Conservation (phyloP, 768 basidiomycete species). For the Kwoniella sp. region DNA sequence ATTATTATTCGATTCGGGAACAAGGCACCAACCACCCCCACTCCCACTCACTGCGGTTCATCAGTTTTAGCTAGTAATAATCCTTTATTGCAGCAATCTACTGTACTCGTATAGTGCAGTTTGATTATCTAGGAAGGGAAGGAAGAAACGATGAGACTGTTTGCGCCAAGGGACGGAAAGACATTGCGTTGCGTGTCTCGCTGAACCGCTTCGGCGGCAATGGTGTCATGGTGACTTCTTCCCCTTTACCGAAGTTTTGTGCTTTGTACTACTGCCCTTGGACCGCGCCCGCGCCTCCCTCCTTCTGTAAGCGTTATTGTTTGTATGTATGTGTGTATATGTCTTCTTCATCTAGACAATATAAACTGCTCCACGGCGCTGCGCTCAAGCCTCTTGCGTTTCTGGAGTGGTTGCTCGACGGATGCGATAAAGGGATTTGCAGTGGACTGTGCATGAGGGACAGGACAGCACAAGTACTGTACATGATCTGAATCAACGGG, state of each 20-base stretch:
- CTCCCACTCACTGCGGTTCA: background rate
- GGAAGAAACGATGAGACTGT: background rate
- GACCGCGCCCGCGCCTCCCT: no score
- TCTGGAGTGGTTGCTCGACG: background rate
- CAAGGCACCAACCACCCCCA: no score
- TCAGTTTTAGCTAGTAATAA: background rate
- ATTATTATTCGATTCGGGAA: background rate
- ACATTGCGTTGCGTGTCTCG: background rate
- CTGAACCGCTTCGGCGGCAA: background rate
- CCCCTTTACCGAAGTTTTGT: background rate
- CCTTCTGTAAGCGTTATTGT: background rate
- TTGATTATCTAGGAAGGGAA: background rate
- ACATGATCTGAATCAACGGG: slow-evolving; percentile 1
- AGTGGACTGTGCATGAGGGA: no score
- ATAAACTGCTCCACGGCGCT: background rate
- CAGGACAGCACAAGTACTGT: no score
- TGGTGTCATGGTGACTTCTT: background rate
- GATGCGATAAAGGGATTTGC: background rate
- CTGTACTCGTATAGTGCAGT: no score
- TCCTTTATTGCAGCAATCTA: no score
- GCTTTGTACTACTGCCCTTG: no score
- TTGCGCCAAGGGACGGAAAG: background rate
- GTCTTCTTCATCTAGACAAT: no score
- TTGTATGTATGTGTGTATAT: background rate
- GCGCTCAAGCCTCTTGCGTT: background rate